A percentile compares a stretch with the other conserved stretches of the same genome.
These are phyloP conservation scores for Pascua sp. DNA, from an alignment of 1,284 basidiomycete species.

Conservation along the genomic window DNA sequence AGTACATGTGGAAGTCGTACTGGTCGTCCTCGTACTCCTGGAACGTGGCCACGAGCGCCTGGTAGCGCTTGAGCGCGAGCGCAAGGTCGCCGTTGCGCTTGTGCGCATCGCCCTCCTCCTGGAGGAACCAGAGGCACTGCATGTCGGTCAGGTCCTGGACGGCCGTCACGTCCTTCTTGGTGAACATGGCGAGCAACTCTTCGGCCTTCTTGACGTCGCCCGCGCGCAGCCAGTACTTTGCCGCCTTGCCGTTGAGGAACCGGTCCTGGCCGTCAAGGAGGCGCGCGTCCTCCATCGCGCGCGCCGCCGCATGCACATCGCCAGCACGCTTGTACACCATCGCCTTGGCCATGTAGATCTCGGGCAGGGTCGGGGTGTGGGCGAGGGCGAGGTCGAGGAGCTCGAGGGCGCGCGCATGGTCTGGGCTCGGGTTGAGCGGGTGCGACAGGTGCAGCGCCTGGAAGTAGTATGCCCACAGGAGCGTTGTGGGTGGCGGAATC, in stretches of 20 bases:
- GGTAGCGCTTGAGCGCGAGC: slow-evolving; percentile 82
- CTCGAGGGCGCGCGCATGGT: slow-evolving; percentile 59
- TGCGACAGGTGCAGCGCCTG: slow-evolving; percentile 86
- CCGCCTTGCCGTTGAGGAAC: slow-evolving; percentile 90
- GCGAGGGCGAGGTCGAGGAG: slow-evolving; percentile 64
- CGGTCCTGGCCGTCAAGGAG: slow-evolving; percentile 90
- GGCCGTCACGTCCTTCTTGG: slow-evolving; percentile 78
- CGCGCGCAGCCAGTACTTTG: slow-evolving; percentile 83
- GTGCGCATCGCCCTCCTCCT: slow-evolving; percentile 76
- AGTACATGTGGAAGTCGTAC: slow-evolving; percentile 97
- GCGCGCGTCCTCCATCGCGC: slow-evolving; percentile 76
- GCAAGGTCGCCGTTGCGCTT: slow-evolving; percentile 64
- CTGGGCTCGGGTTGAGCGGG: slow-evolving; percentile 52
- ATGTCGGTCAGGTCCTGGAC: slow-evolving; percentile 87
- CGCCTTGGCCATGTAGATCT: slow-evolving; percentile 79
- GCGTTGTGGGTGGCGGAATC: slow-evolving; percentile 69
- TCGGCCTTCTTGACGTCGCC: slow-evolving; percentile 73
- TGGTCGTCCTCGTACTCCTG: slow-evolving; percentile 91
- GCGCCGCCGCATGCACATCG: slow-evolving; percentile 70
- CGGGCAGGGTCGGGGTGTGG: slow-evolving; percentile 93
- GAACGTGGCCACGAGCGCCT: slow-evolving; percentile 69
- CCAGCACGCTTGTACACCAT: slow-evolving; percentile 84
- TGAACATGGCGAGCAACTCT: slow-evolving; percentile 74
- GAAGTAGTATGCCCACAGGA: slow-evolving; percentile 94
- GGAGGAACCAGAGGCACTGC: slow-evolving; percentile 87